Evolutionary conservation across 768 basidiomycete genomes (phyloP).

Genomic region (Auricularia heimuer): DNA sequence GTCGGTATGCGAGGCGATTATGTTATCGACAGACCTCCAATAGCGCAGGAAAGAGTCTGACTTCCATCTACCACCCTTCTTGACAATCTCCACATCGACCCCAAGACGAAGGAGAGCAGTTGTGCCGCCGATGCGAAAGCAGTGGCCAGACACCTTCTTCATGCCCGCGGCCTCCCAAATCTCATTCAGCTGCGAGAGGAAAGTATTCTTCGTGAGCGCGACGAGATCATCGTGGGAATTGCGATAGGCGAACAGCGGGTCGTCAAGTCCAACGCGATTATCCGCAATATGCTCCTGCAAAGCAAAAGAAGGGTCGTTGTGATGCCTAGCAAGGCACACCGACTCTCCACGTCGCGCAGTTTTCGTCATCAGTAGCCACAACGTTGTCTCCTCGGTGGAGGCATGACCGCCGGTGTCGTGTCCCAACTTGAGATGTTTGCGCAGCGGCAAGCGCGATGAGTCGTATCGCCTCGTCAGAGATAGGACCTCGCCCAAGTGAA

Average conservation of each 20-base stretch:
- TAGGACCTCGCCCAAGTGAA: constrained; percentile 27
- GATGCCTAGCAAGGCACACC: background rate
- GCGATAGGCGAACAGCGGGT: constrained; percentile 30
- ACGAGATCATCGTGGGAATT: constrained; percentile 19
- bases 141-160: constrained; percentile 30
- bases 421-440: background rate
- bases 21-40: background rate
- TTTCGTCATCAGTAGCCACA: background rate
- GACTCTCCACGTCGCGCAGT: background rate
- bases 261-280: constrained; percentile 16
- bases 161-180: constrained; percentile 18
- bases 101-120: constrained; percentile 24
- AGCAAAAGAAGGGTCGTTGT: constrained; percentile 15
- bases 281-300: constrained; percentile 22
- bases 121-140: constrained; percentile 34
- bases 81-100: constrained; percentile 26
- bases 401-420: background rate
- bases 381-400: background rate
- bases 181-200: constrained; percentile 23
- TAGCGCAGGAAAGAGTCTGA: constrained; percentile 12
- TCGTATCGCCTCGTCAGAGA: background rate
- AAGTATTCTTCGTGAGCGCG: constrained; percentile 21
- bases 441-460: background rate
- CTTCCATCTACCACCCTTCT: constrained; percentile 26
- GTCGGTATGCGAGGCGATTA: background rate